phyloP scores from a whole-genome alignment of 1,139 yeast genomes.

The Debaryomyces subglobosus region DNA sequence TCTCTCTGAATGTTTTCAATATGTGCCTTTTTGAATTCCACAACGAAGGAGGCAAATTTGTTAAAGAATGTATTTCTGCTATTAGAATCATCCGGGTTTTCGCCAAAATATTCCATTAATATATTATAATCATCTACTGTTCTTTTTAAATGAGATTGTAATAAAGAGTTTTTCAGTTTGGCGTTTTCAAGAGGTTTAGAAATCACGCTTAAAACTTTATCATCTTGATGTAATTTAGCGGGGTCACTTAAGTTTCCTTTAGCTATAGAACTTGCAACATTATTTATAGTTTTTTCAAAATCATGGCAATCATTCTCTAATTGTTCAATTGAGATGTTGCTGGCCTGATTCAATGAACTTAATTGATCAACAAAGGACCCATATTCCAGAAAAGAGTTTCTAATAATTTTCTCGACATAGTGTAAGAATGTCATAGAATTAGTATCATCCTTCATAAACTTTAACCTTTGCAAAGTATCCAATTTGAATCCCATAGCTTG shows the following conservation, averaged over 20 bases:
- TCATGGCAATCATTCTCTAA: constrained; percentile 71
- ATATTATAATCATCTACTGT: constrained; percentile 58
- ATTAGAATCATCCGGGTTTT: constrained; percentile 61
- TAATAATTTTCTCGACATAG: constrained; percentile 78
- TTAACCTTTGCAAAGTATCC: constrained; percentile 79
- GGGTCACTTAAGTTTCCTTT: constrained; percentile 78
- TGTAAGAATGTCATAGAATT: constrained; percentile 83
- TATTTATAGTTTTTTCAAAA: constrained; percentile 55
- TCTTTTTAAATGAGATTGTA: constrained; percentile 58
- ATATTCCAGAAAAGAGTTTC: constrained; percentile 77
- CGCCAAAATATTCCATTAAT: constrained; percentile 83
- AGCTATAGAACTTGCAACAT: constrained; percentile 57
- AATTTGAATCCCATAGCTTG: constrained; percentile 84
- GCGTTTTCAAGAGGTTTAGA: constrained; percentile 63
- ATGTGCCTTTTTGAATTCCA: constrained; percentile 48
- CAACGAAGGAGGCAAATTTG: constrained; percentile 41
- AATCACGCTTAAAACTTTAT: constrained; percentile 55
- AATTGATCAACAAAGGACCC: constrained; percentile 80
- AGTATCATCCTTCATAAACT: constrained; percentile 81
- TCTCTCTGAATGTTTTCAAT: constrained; percentile 51
- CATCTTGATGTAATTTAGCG: constrained; percentile 73
- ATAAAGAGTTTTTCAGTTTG: constrained; percentile 55
- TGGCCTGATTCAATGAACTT: constrained; percentile 58
- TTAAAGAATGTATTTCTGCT: constrained; percentile 42
- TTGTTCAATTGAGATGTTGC: constrained; percentile 77